Evolutionary conservation across 106 monocot species (phyloP).

Genomic region (Vanilla planifolia): DNA sequence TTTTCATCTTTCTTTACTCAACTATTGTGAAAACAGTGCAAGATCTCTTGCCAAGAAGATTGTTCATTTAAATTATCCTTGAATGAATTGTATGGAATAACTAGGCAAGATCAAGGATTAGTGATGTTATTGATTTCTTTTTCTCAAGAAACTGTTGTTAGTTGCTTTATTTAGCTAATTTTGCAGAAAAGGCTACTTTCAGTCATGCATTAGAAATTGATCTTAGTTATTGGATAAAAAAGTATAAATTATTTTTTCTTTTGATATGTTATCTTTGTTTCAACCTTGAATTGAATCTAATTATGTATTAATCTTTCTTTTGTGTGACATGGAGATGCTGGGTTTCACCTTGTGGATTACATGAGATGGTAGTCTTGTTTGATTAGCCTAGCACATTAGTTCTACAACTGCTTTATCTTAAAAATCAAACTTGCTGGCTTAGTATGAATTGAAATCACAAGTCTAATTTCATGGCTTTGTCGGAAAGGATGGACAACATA

Average conservation of each 20-base stretch:
- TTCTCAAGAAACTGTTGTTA: too few relatives aligned
- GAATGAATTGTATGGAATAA: too few relatives aligned
- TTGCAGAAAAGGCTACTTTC: background rate
- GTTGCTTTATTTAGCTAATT: background rate
- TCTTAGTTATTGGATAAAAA: background rate
- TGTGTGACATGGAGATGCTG: too few relatives aligned
- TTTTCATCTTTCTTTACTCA: background rate
- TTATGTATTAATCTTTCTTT: too few relatives aligned
- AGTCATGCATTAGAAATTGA: background rate
- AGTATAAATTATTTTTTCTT: background rate
- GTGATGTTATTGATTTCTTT: background rate
- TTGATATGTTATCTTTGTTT: background rate
- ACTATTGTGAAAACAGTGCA: background rate
- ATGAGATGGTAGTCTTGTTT: too few relatives aligned
- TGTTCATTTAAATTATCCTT: background rate
- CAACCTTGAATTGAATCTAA: background rate
- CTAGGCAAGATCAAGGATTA: background rate
- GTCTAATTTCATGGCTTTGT: too few relatives aligned
- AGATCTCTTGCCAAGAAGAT: background rate
- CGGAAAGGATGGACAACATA: too few relatives aligned
- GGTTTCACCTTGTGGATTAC: too few relatives aligned
- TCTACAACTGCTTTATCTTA: too few relatives aligned
- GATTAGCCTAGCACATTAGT: too few relatives aligned
- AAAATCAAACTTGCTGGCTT: too few relatives aligned
- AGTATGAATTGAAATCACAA: too few relatives aligned